Evolutionary conservation across 345 rosid species (phyloP).

Genomic region (Limnanthes douglasii): DNA sequence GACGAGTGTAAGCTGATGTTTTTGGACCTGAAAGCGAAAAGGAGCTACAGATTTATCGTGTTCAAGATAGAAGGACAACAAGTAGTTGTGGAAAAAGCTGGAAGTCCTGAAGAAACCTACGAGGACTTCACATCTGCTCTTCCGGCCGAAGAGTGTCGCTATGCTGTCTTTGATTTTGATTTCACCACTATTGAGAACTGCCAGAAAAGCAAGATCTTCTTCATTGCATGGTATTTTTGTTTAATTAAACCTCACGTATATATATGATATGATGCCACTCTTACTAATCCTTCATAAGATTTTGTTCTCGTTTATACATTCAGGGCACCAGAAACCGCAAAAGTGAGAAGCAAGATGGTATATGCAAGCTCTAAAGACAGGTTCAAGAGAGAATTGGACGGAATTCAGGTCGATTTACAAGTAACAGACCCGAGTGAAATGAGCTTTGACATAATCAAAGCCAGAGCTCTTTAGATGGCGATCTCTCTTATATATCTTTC

Average conservation of each 20-base stretch:
- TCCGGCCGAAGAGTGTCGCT: conserved; percentile 52
- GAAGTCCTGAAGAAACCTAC: conserved; percentile 27
- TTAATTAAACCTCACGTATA: neutral
- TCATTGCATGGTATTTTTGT: conserved; percentile 40
- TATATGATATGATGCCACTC: neutral
- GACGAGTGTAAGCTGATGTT: conserved; percentile 65
- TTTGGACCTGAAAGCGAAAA: conserved; percentile 50
- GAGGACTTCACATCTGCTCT: conserved; percentile 39
- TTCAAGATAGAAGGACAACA: conserved; percentile 62
- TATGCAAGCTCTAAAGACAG: conserved; percentile 66
- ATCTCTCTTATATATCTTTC: too few species aligned
- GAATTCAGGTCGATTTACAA: conserved; percentile 56
- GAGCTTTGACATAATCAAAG: conserved; percentile 47
- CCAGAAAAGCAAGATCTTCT: conserved; percentile 72
- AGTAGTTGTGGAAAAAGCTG: conserved; percentile 46
- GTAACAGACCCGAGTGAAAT: conserved; percentile 75
- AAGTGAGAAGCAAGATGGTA: conserved; percentile 63
- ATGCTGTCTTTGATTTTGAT: conserved; percentile 26
- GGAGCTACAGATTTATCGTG: conserved; percentile 41
- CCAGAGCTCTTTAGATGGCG: conserved; percentile 28
- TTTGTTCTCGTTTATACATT: neutral
- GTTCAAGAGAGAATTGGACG: conserved; percentile 64
- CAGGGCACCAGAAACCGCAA: conserved; percentile 55
- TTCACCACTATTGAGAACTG: conserved; percentile 45
- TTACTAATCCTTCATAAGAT: neutral